Conservation (phyloP, 352 stramenopile species). For the Phytophthora tubulina region DNA sequence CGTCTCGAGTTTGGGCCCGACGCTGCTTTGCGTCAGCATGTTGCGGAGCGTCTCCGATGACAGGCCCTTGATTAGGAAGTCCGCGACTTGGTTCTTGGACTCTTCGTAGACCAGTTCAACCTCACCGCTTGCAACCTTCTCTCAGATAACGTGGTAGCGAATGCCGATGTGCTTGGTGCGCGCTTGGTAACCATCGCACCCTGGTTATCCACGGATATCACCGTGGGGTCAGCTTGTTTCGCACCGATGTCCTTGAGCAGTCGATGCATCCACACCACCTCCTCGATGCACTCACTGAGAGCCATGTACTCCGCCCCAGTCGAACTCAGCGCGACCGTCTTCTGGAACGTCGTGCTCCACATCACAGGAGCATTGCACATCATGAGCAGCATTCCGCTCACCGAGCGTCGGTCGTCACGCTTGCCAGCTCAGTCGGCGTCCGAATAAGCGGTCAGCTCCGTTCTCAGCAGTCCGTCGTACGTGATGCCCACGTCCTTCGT, state of each 20-base stretch:
- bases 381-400: constrained; percentile 28
- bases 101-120: neutral
- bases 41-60: constrained; percentile 30
- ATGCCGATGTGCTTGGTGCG: constrained; percentile 40
- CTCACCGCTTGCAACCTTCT: constrained; percentile 19
- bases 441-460: too few species aligned
- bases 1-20: constrained; percentile 5
- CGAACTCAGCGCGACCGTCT: constrained; percentile 32
- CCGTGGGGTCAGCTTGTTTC: constrained; percentile 1
- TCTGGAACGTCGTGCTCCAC: constrained; percentile 29
- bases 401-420: constrained; percentile 25
- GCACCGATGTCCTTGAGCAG: constrained; percentile 24
- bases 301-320: constrained; percentile 36
- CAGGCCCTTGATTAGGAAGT: constrained; percentile 35
- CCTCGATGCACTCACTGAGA: constrained; percentile 14
- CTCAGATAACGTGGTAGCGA: constrained; percentile 31
- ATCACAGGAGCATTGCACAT: constrained; percentile 27
- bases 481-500: neutral
- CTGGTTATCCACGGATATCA: constrained; percentile 41
- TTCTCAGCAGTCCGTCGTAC: too few species aligned
- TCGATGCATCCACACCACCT: constrained; percentile 24
- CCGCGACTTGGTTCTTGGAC: constrained; percentile 26
- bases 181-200: constrained; percentile 31
- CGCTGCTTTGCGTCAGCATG: constrained; percentile 9
- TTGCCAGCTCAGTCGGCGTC: too few species aligned